These are phyloP conservation scores for Exophiala spinifera DNA, from an alignment of 2,329 filamentous ascomycete genomes.

Conservation along the genomic window DNA sequence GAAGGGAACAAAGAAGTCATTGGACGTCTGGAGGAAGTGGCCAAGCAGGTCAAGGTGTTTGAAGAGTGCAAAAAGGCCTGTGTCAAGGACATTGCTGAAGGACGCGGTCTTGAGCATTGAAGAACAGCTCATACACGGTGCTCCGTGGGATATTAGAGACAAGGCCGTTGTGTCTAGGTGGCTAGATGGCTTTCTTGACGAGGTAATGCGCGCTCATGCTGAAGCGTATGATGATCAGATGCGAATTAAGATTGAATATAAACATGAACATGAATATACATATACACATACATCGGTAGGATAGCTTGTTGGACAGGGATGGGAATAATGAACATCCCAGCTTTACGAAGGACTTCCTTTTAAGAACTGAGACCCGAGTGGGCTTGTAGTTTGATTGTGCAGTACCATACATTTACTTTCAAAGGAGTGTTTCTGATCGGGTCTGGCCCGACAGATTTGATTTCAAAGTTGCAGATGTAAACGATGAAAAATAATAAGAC, in stretches of 20 bases:
- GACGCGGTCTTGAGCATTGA: constrained; percentile 8
- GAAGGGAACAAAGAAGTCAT: constrained; percentile 81
- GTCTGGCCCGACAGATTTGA: too few species aligned
- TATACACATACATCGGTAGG: too few species aligned
- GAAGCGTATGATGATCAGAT: constrained; percentile 2
- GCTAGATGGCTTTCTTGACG: neutral
- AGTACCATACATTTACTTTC: too few species aligned
- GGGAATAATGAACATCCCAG: neutral
- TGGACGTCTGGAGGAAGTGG: constrained; percentile 71
- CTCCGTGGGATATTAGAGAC: neutral
- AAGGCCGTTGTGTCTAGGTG: neutral
- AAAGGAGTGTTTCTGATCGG: too few species aligned
- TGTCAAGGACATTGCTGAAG: constrained; percentile 25
- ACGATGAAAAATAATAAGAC: too few species aligned
- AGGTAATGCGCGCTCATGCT: too few species aligned
- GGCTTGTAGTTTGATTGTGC: too few species aligned
- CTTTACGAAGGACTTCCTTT: too few species aligned
- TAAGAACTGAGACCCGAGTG: too few species aligned
- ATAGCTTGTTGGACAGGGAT: neutral
- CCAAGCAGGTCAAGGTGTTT: constrained; percentile 72
- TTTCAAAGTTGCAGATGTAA: too few species aligned
- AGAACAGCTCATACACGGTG: neutral
- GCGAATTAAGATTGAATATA: neutral
- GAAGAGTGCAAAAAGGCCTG: constrained; percentile 65
- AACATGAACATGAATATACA: neutral